Evolutionary conservation across 73 alveolate species (phyloP), one percentile per base, ranked within the genome.

Genomic region (Paramecium caudatum): DNA sequence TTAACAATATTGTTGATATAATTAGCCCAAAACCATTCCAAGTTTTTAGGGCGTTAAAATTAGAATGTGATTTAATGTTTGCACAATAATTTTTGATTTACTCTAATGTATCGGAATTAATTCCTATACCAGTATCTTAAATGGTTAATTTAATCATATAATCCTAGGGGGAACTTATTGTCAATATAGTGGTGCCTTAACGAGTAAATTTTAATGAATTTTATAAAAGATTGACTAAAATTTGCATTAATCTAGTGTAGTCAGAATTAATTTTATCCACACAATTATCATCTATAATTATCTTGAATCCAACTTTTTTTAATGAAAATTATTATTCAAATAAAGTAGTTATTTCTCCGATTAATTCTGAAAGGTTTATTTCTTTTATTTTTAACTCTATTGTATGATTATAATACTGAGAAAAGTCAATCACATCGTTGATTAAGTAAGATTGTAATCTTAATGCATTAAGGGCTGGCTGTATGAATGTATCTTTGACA

Each of bases 391-490:
- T 27, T 1, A 55, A 25, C 23, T 55, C 10, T 10, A 55, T 27
- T 9, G 80, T 9, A 55, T 55, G 23, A 12, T 37, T 43, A 62
- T 62, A 23, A 41, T 47, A 49, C 13, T 86, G 37, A 23, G 90
- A 41, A 63, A 86, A 86, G 12, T 86, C 93, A 10, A 86, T 47
- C 30, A 86, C 65, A 23, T 86, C 93, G 23, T 46, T 63, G 21
- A 86, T 86, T 36, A 86, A 37, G 23, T 63, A 86, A 41, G 63
- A 36, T 46, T 86, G 23, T 13, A 86, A 7, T 37, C 41, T 86
- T 55, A 86, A 65, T 7, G 93, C 39, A 12, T 86, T 43, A 15
- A 49, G 65, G 10, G 93, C 87, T n/a, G 93, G 93, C 12, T 33
- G 36, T 25, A 86, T 41, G 65, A 27, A 86, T 9, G 32, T 13